Base-by-base conservation (phyloP, 2,329 filamentous ascomycete species). In the Raffaelea arxii region DNA sequence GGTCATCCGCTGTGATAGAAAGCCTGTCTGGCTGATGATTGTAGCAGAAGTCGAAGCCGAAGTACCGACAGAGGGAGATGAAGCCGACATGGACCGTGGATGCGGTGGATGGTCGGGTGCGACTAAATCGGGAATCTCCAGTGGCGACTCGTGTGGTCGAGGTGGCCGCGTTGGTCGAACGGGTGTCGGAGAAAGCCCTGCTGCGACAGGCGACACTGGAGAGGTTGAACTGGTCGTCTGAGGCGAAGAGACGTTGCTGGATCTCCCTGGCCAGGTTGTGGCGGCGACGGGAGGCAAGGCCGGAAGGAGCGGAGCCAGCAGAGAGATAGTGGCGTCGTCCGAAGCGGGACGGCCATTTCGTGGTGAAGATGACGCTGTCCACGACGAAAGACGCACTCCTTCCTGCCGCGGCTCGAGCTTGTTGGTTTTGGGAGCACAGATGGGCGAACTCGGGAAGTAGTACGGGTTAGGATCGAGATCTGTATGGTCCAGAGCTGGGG, bases 371-470 rank as follows among this genome's bases (percentile, higher is more conserved):
- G 18, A 10, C 16, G 11, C 18, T 38, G 11, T 11, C 36, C 36
- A 10, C 36, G 11, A 18, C 22, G 18, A 11, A n/a, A 38, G 6
- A 38, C 36, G 32, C 6, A 36, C 32, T 21, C 46, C 48, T 40
- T 61, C 59, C 35, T 52, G 51, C 1, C 53, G 48, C 11, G 65
- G 63, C 3, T 62, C 54, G 12, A 65, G 53, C 32, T 62, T 68
- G 53, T 54, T 65, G 5, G 59, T 61, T 1, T 61, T 63, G 0
- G 66, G 62, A 0, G 62, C 54, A 51, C 60, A 64, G 22, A 67
- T 59, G 2, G 68, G 65, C 4, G 65, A 66, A 4, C 63, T 50
- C 0, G 66, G 64, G 37, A 68, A 68, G 16, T 50, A 46, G 36
- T 48, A 51, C 5, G 44, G 40, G 2, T 46, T 43, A 32, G 46